Evolutionary conservation across 139 green algal genomes (phyloP), one percentile per base, ranked within the genome.

Genomic region (Astrephomene gubernaculifera): DNA sequence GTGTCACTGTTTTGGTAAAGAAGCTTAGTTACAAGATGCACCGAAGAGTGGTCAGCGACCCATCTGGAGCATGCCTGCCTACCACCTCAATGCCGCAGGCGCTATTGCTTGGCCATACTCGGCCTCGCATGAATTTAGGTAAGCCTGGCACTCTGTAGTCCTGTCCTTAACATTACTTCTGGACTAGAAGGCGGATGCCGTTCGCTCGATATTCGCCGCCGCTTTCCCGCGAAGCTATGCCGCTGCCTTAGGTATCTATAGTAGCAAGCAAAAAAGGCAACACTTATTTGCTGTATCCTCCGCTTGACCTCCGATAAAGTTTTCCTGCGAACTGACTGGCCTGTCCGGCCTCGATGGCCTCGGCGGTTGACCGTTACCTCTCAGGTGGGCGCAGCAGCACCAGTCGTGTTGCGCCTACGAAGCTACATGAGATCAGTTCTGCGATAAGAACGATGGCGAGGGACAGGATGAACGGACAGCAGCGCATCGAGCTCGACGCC

Each of bases 261-360:
- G 22, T 63, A 17, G 12, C 49, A 17, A 12, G 49, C 12, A 25
- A 57, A 57, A 12, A 57, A 57, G 12, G 49, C 17, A 17, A 57
- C 49, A 57, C 12, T 57, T 57, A 25, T 12, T 17, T 57, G 49
- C 12, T 57, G 49, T 17, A 12, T n/a, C n/a, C n/a, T n/a, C n/a
- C n/a, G n/a, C n/a, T n/a, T n/a, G n/a, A n/a, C n/a, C n/a, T n/a
- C n/a, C n/a, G n/a, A n/a, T n/a, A n/a, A n/a, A n/a, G n/a, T n/a
- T n/a, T n/a, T n/a, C n/a, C n/a, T n/a, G n/a, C n/a, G n/a, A n/a
- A n/a, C n/a, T n/a, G n/a, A n/a, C n/a, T 75, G 68, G 68, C 68
- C 68, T 75, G 38, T 43, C 9, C 41, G 70, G 70, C 70, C 70
- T 78, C 68, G 43, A 41, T 25, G 70, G 70, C 70, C 70, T 78